Percentiles rank a stretch among this genome's conserved stretches.
Evolutionary conservation across 129 eudicot species (phyloP).

Genomic region (Solidago caesia): DNA sequence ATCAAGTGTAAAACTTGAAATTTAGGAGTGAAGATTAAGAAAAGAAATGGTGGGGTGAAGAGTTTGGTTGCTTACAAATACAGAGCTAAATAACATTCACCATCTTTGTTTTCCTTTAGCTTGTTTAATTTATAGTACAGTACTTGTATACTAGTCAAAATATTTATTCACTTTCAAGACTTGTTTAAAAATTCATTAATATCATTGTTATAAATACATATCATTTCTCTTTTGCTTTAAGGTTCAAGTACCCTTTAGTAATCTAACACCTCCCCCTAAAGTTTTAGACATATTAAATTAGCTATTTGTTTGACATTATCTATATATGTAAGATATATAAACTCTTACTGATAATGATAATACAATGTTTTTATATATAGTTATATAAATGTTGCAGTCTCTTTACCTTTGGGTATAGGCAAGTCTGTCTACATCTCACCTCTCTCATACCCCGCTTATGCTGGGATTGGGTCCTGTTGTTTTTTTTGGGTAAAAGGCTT

Average conservation of each 20-base stretch:
- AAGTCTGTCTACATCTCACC: no score
- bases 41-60: background rate
- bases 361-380: no score
- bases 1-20: background rate
- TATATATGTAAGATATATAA: no score
- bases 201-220: background rate
- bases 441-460: no score
- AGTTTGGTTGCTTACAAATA: slow-evolving; percentile 32
- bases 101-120: slow-evolving; percentile 30
- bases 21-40: slow-evolving; percentile 1
- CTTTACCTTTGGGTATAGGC: no score
- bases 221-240: slow-evolving; percentile 2
- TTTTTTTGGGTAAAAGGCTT: no score
- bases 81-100: slow-evolving; percentile 22
- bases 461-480: no score
- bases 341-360: no score
- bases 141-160: slow-evolving; percentile 23
- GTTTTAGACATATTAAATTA: background rate
- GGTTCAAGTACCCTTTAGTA: background rate
- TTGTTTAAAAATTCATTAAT: slow-evolving; percentile 9
- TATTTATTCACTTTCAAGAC: slow-evolving; percentile 8
- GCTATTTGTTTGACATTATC: background rate
- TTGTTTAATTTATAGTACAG: slow-evolving; percentile 29
- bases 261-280: background rate
- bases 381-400: no score